Evolutionary conservation across 257 asterid species (phyloP).

Genomic region (Plantago major): DNA sequence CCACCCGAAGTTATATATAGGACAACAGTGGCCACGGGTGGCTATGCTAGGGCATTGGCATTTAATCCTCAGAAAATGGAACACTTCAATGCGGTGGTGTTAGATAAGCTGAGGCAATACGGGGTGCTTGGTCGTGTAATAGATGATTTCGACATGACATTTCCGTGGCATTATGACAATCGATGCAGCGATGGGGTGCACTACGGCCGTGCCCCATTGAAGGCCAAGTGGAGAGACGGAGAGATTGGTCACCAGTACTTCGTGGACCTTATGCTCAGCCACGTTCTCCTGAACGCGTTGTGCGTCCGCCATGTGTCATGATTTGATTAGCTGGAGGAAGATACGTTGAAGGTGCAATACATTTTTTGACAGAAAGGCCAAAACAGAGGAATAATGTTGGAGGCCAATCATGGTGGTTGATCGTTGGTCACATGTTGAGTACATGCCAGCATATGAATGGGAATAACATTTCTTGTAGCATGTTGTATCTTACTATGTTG

Average conservation of each 20-base stretch:
- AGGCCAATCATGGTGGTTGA: too few species aligned
- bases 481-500: too few species aligned
- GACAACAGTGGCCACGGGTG: conserved; percentile 85
- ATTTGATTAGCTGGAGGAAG: background rate
- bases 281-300: conserved; percentile 59
- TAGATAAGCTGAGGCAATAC: conserved; percentile 66
- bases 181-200: conserved; percentile 93
- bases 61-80: conserved; percentile 95
- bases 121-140: conserved; percentile 45
- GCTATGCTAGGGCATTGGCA: conserved; percentile 59
- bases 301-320: conserved; percentile 27
- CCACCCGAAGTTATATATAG: conserved; percentile 61
- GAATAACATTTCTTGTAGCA: too few species aligned
- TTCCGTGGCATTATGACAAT: conserved; percentile 90
- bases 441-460: too few species aligned
- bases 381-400: background rate
- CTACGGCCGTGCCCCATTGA: conserved; percentile 83
- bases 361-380: background rate
- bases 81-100: conserved; percentile 72
- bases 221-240: conserved; percentile 82
- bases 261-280: conserved; percentile 90
- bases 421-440: too few species aligned
- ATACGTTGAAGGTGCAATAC: background rate
- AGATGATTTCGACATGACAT: conserved; percentile 87
- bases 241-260: conserved; percentile 85